phyloP scores from a whole-genome alignment of 768 basidiomycete genomes.

The Chalciporus pseudorubinellus region DNA sequence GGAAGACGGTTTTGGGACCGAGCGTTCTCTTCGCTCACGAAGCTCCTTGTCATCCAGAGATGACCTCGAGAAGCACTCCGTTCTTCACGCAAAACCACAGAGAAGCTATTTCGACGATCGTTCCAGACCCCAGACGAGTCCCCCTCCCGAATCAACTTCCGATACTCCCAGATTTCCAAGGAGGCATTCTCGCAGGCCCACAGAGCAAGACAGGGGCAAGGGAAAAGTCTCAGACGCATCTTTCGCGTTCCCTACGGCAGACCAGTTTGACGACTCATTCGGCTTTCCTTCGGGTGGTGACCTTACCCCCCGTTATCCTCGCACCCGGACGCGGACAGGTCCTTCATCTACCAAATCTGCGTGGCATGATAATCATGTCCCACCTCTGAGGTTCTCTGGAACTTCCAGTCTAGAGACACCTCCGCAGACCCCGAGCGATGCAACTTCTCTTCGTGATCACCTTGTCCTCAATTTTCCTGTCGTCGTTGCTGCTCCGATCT shows the following conservation, averaged over 20 bases:
- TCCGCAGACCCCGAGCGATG: slow-evolving; percentile 66
- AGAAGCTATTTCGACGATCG: slow-evolving; percentile 48
- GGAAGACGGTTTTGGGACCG: slow-evolving; percentile 11
- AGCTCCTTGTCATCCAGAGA: slow-evolving; percentile 54
- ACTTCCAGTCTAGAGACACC: slow-evolving; percentile 74
- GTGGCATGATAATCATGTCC: slow-evolving; percentile 47
- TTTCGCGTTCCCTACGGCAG: slow-evolving; percentile 29
- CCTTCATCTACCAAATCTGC: slow-evolving; percentile 43
- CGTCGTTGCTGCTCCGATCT: slow-evolving; percentile 70
- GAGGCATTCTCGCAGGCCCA: slow-evolving; percentile 25
- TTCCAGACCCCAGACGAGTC: slow-evolving; percentile 39
- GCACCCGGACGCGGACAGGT: slow-evolving; percentile 57
- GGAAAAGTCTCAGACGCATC: slow-evolving; percentile 26
- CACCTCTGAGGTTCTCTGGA: slow-evolving; percentile 61
- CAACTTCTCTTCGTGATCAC: slow-evolving; percentile 19
- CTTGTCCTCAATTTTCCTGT: slow-evolving; percentile 53
- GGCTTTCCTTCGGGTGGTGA: slow-evolving; percentile 25
- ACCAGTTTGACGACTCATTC: slow-evolving; percentile 24
- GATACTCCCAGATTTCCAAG: slow-evolving; percentile 13
- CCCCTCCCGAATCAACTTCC: slow-evolving; percentile 29
- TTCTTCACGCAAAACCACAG: slow-evolving; percentile 15
- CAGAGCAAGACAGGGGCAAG: slow-evolving; percentile 26
- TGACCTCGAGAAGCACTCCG: slow-evolving; percentile 40
- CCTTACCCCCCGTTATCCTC: slow-evolving; percentile 39
- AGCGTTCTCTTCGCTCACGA: slow-evolving; percentile 50